These are phyloP conservation scores for Leonotis leonurus DNA, from an alignment of 257 asterid species.

Conservation along the genomic window DNA sequence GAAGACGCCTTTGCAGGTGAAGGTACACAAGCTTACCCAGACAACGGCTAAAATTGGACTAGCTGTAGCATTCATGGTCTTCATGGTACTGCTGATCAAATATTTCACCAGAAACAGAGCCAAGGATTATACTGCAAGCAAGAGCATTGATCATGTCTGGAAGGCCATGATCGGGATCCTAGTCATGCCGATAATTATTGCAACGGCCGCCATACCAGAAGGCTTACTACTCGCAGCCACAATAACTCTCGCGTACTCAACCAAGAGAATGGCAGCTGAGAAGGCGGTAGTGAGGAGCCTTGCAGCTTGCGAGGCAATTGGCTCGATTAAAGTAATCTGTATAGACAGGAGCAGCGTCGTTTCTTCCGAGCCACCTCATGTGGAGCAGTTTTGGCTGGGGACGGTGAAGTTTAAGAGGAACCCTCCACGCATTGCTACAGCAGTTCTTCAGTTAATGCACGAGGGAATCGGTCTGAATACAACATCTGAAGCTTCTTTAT, in stretches of 20 bases:
- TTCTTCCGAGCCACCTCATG: neutral
- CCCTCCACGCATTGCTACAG: neutral
- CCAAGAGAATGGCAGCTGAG: constrained; percentile 15
- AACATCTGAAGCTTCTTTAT: neutral
- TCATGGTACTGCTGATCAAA: constrained; percentile 1
- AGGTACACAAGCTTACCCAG: constrained; percentile 1
- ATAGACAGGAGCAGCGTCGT: neutral
- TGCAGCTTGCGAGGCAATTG: constrained; percentile 9
- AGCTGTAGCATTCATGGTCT: neutral
- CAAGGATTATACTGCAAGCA: neutral
- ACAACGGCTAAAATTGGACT: neutral
- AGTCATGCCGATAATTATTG: constrained; percentile 3
- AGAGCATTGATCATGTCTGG: neutral
- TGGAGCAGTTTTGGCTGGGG: constrained; percentile 7
- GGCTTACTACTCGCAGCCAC: constrained; percentile 12
- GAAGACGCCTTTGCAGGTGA: constrained; percentile 8
- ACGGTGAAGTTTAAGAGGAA: neutral
- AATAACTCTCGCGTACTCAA: constrained; percentile 11
- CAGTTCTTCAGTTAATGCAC: constrained; percentile 1
- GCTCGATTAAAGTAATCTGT: neutral
- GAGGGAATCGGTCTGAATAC: constrained; percentile 8
- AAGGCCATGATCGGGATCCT: constrained; percentile 6
- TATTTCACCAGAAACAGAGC: constrained; percentile 2
- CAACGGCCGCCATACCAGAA: constrained; percentile 9
- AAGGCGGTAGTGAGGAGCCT: neutral